Evolutionary conservation across 768 basidiomycete genomes (phyloP), one percentile per base, ranked within the genome.

Genomic region (Vararia minispora): DNA sequence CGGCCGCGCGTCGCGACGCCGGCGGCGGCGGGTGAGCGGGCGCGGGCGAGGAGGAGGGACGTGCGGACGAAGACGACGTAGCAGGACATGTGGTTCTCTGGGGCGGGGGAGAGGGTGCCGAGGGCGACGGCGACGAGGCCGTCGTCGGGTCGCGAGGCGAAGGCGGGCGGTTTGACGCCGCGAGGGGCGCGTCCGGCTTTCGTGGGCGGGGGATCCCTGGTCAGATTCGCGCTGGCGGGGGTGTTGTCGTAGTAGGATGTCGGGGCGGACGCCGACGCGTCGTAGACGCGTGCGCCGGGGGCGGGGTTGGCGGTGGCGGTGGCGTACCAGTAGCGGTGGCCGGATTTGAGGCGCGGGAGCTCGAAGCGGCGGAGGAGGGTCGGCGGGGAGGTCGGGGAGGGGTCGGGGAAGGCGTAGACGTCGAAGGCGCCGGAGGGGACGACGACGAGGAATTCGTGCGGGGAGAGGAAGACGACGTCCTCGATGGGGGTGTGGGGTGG

Each of bases 261-360:
- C 32, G 32, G 13, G 5, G 14, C 11, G 22, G 34, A 24, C 10
- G 34, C 12, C 10, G 32, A 16, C 17, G 6, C 32, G 7, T 20
- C 22, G 14, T 16, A 9, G 35, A 16, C 24, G 17, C 12, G 14
- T 1, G 38, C 26, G 6, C 64, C 65, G 5, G 70, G 65, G 13
- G 65, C 54, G 3, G 71, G 68, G 42, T 72, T 72, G 45, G 63
- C 67, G 52, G 68, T 70, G 59, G 71, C 64, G 35, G 68, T 68
- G 28, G 71, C 69, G 40, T 72, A 70, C 66, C 68, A 72, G 45
- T 71, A 74, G 13, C 33, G 27, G 20, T 39, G 23, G 7, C 29
- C 38, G 6, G 11, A 6, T 2, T 28, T 18, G 11, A 39, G 30
- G 13, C 29, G 28, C 5, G 38, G 38, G 11, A 39, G 38, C 14